Evolutionary conservation across 2,329 filamentous ascomycete genomes (phyloP), one percentile per base, ranked within the genome.

Genomic region (Trichothecium sympodiale): DNA sequence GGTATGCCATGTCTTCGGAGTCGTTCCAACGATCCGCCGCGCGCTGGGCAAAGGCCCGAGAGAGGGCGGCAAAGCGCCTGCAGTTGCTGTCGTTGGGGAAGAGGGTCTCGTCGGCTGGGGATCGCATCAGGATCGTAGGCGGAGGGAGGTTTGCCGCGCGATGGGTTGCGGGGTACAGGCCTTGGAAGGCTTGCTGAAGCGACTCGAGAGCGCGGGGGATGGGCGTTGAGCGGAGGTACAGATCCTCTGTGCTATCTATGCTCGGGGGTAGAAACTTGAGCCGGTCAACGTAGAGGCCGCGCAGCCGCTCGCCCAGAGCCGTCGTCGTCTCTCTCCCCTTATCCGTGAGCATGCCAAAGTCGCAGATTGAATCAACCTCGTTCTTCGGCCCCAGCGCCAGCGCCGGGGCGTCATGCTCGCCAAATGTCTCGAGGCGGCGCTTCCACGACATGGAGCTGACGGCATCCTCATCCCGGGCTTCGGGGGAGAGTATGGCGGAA

Each of bases 401-500:
- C 18, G 80, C 62, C 4, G 87, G 76, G n/a, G 76, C 70, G 52
- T 84, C 80, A 44, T 79, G 64, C 14, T 62, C 53, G 4, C 80
- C 82, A 54, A 95, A 91, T 1, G 82, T 83, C 60, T 98, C 91
- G 33, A 95, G 69, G 32, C 83, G 77, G 41, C 87, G 74, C 46
- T 78, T 69, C 74, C 74, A 80, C 46, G 73, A 67, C 3, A 74
- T 49, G 7, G 62, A 61, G 29, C 61, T 61, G 51, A 67, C 67
- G 26, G 54, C 49, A 28, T 44, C 43, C 8, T 53, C 53, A 34
- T 52, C 50, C 15, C 48, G 46, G 32, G 56, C 43, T 38, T 51
- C 45, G 8, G 62, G 57, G 38, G 66, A 59, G 26, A 74, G 61
- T 23, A 75, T 57, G 42, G 59, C 62, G 20, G 62, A 61, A 41